Evolutionary conservation across 106 monocot genomes (phyloP).

Genomic region (Alisma plantagoaquatica): DNA sequence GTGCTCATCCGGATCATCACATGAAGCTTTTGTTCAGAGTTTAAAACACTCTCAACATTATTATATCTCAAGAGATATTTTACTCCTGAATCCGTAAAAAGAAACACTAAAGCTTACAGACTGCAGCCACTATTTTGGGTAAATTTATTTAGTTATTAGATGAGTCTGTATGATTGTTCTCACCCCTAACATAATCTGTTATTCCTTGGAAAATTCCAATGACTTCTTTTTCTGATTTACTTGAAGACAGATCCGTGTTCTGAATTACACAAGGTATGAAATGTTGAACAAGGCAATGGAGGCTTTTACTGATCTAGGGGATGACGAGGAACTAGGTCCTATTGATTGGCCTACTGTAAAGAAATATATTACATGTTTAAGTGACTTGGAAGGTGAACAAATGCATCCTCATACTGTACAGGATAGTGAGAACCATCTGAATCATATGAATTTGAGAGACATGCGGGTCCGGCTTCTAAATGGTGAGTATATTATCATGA

Average conservation of each 20-base stretch:
- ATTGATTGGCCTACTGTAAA: constrained; percentile 59
- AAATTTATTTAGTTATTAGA: too few relatives aligned
- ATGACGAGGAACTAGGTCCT: constrained; percentile 80
- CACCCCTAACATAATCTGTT: too few relatives aligned
- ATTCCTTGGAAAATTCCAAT: too few relatives aligned
- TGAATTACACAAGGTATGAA: constrained; percentile 68
- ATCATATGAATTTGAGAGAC: constrained; percentile 42
- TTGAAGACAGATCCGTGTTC: constrained; percentile 37
- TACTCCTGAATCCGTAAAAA: too few relatives aligned
- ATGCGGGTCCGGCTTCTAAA: constrained; percentile 56
- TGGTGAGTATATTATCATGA: constrained; percentile 39
- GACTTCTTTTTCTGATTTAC: not conserved
- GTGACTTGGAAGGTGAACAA: constrained; percentile 31
- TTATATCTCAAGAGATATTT: too few relatives aligned
- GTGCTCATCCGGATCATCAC: too few relatives aligned
- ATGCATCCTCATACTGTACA: constrained; percentile 41
- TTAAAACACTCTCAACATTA: too few relatives aligned
- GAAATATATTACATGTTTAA: constrained; percentile 51
- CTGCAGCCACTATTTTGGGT: too few relatives aligned
- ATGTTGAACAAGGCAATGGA: constrained; percentile 64
- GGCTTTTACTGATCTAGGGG: constrained; percentile 60
- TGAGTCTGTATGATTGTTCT: too few relatives aligned
- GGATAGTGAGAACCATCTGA: constrained; percentile 35
- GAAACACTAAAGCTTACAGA: too few relatives aligned
- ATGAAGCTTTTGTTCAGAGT: too few relatives aligned